Base-by-base conservation (phyloP, 1,284 basidiomycete species). In the Pseudozyma sp. region DNA sequence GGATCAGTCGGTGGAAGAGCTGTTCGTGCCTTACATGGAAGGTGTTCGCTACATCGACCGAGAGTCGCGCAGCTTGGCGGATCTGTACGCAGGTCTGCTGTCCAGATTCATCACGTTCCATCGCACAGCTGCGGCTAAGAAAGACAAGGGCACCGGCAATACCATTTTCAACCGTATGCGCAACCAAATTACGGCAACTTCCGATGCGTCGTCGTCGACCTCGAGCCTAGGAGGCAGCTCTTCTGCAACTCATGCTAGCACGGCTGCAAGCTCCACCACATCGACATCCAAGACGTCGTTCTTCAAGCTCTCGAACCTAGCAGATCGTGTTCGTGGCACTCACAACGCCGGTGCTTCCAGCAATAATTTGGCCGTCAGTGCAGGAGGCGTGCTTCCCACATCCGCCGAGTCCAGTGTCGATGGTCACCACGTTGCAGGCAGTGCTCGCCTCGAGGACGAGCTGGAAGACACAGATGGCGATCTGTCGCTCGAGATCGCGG, bases 1-100 rank as follows among this genome's bases (percentile, higher is more conserved):
- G 13, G 97, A 99, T 84, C 91, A 90, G 34, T 92, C 94, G 0
- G 91, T 98, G 88, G 97, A 98, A 75, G 97, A 99, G 83, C 89
- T 99, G 16, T 99, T 99, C 76, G 90, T 95, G 29, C 93, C 94
- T 2, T 98, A 97, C 84, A 92, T 92, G 6, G 95, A 85, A 54
- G 94, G 93, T 2, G 90, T 90, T 60, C 88, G 94, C 64, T 99
- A 99, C 82, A 88, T 99, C 5, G 97, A 99, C 80, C 89, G 90
- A 37, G 97, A 99, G 86, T 92, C 90, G 77, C 93, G 91, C 84
- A 94, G 91, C 81, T 85, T 99, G 50, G 90, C 90, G 0, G 90
- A 92, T 56, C 88, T 98, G 7, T 99, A 96, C 80, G 89, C 90
- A 2, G 88, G 87, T 16, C 89, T 93, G 70, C 87, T 99, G 37